Base-by-base conservation (phyloP, 306 rosid species). In the Quercus parvula region DNA sequence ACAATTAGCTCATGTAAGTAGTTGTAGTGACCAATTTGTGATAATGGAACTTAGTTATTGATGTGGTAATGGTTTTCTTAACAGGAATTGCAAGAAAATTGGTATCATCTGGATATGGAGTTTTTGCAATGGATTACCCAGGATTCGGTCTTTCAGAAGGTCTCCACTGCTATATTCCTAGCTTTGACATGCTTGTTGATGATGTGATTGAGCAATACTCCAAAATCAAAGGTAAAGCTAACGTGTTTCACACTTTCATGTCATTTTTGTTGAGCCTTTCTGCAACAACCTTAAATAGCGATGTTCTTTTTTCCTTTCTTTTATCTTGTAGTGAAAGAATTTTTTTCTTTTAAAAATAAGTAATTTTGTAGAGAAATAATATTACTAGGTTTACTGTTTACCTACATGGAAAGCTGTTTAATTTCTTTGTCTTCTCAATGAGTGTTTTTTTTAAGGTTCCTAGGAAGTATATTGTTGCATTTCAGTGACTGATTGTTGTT, bases 71-170 rank as follows among this genome's bases (percentile, higher is more conserved):
- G 46, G 31, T 22, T 31, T 27, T 57, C 56, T 81, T 71, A 14
- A 17, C 92, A 94, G 98, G 99, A 81, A 78, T 90, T 72, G 99
- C 99, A 7, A 88, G 97, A 79, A 93, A 89, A 87, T 79, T 95
- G 71, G 99, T 89, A 8, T 80, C 77, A 70, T 56, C 86, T 55
- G 98, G 98, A 74, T 95, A 83, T 80, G 93, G 89, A 41, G 99
- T 93, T 85, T 90, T 93, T 56, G 92, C 99, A 52, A 93, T 95
- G 97, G 99, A 95, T 82, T 95, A 89, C 83, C 98, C 98, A 0
- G 99, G 99, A 59, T 90, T 95, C 67, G 99, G 99, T 71, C 98
- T 95, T 79, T 95, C 99, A 49, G 94, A 90, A 83, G 99, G 99
- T 76, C 98, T 95, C 31, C 99, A 95, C 81, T 49, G 93, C 83